Evolutionary conservation across 2,329 filamentous ascomycete species (phyloP), one percentile per base, ranked within the genome.

Genomic region (Colletotrichum tropicale): DNA sequence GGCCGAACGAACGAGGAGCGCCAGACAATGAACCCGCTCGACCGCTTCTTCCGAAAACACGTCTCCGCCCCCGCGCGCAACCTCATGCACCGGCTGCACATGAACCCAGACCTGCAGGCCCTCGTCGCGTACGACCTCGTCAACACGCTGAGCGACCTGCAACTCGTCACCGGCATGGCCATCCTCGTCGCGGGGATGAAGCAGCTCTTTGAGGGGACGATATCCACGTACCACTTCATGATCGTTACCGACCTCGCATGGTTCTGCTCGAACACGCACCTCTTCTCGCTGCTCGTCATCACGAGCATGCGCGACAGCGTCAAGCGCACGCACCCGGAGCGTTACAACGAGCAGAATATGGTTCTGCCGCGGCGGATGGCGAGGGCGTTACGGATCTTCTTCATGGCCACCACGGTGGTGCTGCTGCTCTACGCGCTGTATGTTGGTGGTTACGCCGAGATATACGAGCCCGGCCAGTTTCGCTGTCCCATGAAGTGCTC

Each of bases 211-310:
- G 70, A 79, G 15, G 69, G 73, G 26, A 65, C 61, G 3, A 77
- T 81, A 55, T 78, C 77, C 3, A 70, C 78, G 13, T 81, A 81
- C 62, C 80, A 81, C 58, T 78, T 81, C 69, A 69, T 66, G 66
- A 77, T 81, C 16, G 75, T 78, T 69, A 76, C 76, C n/a, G 78
- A 81, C 28, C 68, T 81, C 24, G 80, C 75, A 2, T 81, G 79
- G 80, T 78, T 81, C 71, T 78, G 77, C 69, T 71, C 75, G n/a
- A 77, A 77, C 34, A 76, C 77, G 4, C 79, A 80, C 58, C 72
- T 80, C 4, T 65, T 78, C 38, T 77, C 80, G 5, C 36, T 80
- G 4, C 58, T 77, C 0, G 76, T 79, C 43, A 64, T 78, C 13
- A 69, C 65, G n/a, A 68, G 70, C 21, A 18, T 74, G 58, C 43